Conservation (phyloP, 1,284 basidiomycete genomes). For the Cystobasidium sp. region DNA sequence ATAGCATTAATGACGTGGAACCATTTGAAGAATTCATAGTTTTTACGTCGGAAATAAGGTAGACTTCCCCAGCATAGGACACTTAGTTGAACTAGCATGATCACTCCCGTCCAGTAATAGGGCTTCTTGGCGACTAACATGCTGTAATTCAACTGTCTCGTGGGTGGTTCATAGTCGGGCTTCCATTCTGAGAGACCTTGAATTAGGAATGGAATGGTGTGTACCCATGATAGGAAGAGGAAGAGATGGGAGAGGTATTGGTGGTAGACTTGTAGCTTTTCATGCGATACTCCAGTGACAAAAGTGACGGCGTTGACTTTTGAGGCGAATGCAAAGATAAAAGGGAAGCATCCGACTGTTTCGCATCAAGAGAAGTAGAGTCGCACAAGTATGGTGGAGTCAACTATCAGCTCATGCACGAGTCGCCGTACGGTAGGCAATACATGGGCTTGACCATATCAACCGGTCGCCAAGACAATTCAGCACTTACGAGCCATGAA, state of each 20-base stretch:
- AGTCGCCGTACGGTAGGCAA: too few species aligned
- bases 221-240: constrained; percentile 56
- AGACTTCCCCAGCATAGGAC: constrained; percentile 55
- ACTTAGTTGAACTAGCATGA: constrained; percentile 58
- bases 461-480: not conserved
- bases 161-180: constrained; percentile 46
- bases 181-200: constrained; percentile 47
- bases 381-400: too few species aligned
- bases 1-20: constrained; percentile 54
- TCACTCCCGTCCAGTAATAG: constrained; percentile 51
- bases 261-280: constrained; percentile 61
- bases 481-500: constrained; percentile 56
- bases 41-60: constrained; percentile 56
- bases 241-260: constrained; percentile 57
- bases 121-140: constrained; percentile 46
- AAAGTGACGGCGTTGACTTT: constrained; percentile 60
- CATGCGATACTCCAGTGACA: constrained; percentile 60
- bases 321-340: constrained; percentile 56
- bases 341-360: constrained; percentile 50
- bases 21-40: constrained; percentile 60
- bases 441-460: not conserved
- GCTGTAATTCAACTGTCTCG: constrained; percentile 47
- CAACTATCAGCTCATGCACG: too few species aligned
- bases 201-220: constrained; percentile 51
- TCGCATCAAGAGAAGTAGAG: not conserved